Percentiles rank a stretch among this genome's conserved stretches.
Evolutionary conservation across 208 protist genomes (phyloP).

Genomic region (Trichomonas gallinae): DNA sequence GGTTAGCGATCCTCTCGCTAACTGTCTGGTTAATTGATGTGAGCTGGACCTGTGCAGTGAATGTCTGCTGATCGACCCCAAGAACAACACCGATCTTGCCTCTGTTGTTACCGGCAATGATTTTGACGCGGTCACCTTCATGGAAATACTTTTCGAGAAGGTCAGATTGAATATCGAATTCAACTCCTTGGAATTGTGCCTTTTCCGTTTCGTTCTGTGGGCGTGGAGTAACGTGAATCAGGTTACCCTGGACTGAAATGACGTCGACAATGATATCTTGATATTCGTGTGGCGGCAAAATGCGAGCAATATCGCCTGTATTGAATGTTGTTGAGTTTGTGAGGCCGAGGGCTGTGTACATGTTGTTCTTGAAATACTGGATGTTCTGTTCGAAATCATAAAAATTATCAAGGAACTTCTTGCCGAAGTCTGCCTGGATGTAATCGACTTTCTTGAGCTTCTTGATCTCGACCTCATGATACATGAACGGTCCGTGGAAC

Average conservation of each 20-base stretch:
- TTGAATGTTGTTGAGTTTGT: not conserved
- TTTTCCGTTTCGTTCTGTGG: not conserved
- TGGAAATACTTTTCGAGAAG: not conserved
- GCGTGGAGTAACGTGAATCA: not conserved
- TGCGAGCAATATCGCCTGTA: not conserved
- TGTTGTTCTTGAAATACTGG: not conserved
- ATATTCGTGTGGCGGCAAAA: not conserved
- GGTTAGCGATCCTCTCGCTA: not conserved
- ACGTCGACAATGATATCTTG: not conserved
- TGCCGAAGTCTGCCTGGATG: not conserved
- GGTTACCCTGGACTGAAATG: not conserved
- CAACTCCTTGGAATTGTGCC: not conserved
- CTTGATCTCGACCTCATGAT: not conserved
- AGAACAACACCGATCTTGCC: not conserved
- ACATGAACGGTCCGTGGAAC: not conserved
- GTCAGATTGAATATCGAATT: not conserved
- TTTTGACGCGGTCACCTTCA: not conserved
- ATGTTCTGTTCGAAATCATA: not conserved
- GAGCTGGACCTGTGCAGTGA: not conserved
- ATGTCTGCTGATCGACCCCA: not conserved
- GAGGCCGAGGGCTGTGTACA: not conserved
- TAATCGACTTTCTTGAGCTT: not conserved
- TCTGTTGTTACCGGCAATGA: not conserved
- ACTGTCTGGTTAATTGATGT: not conserved
- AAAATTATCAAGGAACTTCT: not conserved